phyloP scores from a whole-genome alignment of 768 basidiomycete genomes.

The Agrocybe chaxingu region DNA sequence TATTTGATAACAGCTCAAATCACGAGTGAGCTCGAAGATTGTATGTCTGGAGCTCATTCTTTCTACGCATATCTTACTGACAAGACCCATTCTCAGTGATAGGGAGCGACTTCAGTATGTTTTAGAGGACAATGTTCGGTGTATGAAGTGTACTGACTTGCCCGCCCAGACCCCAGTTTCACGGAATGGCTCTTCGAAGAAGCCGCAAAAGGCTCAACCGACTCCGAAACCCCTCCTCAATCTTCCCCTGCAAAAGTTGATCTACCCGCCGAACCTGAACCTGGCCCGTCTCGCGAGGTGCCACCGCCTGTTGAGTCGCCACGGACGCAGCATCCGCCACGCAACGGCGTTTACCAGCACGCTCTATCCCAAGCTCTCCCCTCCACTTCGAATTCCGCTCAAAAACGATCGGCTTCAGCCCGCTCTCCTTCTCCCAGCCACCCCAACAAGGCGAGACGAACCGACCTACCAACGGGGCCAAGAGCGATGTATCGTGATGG shows the following conservation, averaged over 20 bases:
- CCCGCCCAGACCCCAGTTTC: constrained; percentile 65
- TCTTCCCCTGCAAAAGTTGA: constrained; percentile 32
- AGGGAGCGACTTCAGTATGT: constrained; percentile 77
- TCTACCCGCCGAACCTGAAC: constrained; percentile 21
- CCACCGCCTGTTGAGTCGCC: constrained; percentile 36
- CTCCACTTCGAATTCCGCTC: constrained; percentile 42
- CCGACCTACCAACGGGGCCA: constrained; percentile 80
- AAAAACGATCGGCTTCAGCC: constrained; percentile 64
- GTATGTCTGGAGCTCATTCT: constrained; percentile 36
- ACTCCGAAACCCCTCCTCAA: constrained; percentile 40
- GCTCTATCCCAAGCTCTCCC: constrained; percentile 66
- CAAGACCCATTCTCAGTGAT: constrained; percentile 43
- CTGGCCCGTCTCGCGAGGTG: constrained; percentile 24
- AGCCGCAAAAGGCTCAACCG: constrained; percentile 66
- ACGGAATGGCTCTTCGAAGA: constrained; percentile 87
- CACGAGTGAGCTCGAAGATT: constrained; percentile 81
- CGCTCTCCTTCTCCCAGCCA: constrained; percentile 65
- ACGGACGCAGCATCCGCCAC: constrained; percentile 45
- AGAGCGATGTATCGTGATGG: constrained; percentile 69
- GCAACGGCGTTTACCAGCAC: constrained; percentile 67
- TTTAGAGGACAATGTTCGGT: not conserved
- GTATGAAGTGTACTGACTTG: constrained; percentile 8
- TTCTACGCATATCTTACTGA: constrained; percentile 6
- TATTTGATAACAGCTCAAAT: constrained; percentile 62
- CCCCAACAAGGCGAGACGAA: constrained; percentile 70